Percentiles rank a stretch among this genome's conserved stretches.
These are phyloP conservation scores for Colletotrichum tabaci DNA, from an alignment of 2,329 filamentous ascomycete species.

Conservation along the genomic window DNA sequence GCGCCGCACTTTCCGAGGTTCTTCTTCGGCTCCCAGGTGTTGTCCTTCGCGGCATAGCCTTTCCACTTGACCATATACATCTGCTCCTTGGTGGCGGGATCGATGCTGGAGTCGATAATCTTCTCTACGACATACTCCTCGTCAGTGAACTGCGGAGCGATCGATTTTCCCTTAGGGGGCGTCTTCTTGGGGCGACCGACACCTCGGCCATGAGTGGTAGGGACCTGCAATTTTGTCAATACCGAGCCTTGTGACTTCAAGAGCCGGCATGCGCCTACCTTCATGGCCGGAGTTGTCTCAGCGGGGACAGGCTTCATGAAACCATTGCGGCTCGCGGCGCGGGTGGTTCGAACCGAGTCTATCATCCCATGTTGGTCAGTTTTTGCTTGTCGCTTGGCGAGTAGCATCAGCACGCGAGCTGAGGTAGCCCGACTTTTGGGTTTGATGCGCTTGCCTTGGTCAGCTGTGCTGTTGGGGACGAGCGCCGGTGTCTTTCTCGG, in stretches of 20 bases:
- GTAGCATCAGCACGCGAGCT: background rate
- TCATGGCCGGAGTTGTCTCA: background rate
- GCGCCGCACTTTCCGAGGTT: constrained; percentile 59
- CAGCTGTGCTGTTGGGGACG: background rate
- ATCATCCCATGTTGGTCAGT: constrained; percentile 7
- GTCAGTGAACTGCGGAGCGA: constrained; percentile 23
- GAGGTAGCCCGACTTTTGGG: background rate
- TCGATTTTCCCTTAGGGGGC: background rate
- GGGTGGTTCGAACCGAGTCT: constrained; percentile 2
- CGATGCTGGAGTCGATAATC: constrained; percentile 59
- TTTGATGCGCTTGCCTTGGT: background rate
- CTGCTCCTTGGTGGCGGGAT: constrained; percentile 54
- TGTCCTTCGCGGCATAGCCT: constrained; percentile 59
- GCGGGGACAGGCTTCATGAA: background rate
- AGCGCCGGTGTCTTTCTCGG: constrained; percentile 5
- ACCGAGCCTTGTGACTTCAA: background rate
- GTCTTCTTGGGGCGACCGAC: constrained; percentile 24
- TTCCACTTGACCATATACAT: constrained; percentile 70
- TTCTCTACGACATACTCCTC: constrained; percentile 64
- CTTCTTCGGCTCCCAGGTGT: constrained; percentile 68
- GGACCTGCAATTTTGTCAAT: background rate
- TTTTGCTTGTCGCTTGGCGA: background rate
- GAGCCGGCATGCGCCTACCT: constrained; percentile 2
- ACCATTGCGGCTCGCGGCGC: background rate
- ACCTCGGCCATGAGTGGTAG: constrained; percentile 15